A percentile compares a stretch with the other conserved stretches of the same genome.
Conservation (phyloP, 345 rosid genomes). For the Clausena lansium region DNA sequence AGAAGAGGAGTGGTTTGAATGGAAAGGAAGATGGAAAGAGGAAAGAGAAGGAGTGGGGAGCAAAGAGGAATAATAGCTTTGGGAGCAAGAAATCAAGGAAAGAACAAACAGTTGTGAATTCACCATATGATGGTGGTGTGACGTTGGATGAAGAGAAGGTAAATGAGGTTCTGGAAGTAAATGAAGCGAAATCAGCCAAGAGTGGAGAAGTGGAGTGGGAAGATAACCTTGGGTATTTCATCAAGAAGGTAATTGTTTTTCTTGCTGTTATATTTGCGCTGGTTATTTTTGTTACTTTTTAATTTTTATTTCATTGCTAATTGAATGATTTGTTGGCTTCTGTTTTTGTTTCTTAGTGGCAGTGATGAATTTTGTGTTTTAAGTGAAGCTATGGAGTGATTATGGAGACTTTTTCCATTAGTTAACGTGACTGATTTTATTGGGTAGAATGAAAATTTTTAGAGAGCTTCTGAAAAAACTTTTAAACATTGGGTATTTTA, state of each 20-base stretch:
- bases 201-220: constrained; percentile 54
- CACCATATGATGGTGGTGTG: constrained; percentile 46
- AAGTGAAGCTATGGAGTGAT: not conserved
- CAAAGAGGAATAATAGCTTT: constrained; percentile 49
- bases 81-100: constrained; percentile 80
- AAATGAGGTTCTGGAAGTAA: constrained; percentile 4
- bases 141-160: constrained; percentile 26
- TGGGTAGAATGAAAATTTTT: not conserved
- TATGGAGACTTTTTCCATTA: not conserved
- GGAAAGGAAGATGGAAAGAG: constrained; percentile 61
- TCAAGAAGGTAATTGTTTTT: constrained; percentile 60
- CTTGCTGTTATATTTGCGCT: not conserved
- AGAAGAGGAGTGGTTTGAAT: constrained; percentile 20
- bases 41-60: constrained; percentile 60
- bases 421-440: not conserved
- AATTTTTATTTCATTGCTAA: not conserved
- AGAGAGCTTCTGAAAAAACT: not conserved
- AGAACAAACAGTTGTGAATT: constrained; percentile 43
- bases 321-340: not conserved
- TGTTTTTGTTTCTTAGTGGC: not conserved
- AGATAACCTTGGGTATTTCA: constrained; percentile 69
- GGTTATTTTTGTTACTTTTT: not conserved
- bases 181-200: constrained; percentile 12
- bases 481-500: not conserved
- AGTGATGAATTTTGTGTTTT: not conserved